Percentiles rank a stretch among this genome's conserved stretches.
phyloP scores from a whole-genome alignment of 768 basidiomycete genomes.

The Gloeopeniophorella convolvens region DNA sequence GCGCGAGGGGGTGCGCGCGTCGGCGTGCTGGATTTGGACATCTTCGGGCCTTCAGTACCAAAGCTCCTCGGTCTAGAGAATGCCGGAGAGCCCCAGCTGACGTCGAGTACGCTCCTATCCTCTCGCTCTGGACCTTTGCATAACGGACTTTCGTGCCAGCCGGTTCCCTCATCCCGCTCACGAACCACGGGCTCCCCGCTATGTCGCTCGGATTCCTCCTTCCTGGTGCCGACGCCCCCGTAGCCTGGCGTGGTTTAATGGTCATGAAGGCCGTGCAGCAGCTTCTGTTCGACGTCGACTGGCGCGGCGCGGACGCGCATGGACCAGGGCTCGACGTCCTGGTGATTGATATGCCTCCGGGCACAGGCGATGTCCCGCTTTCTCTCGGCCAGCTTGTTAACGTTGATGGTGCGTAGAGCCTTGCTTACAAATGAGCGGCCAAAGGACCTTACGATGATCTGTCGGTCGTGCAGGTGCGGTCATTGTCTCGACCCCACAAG shows the following conservation, averaged over 20 bases:
- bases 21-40: conserved; percentile 89
- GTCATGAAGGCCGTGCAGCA: conserved; percentile 98
- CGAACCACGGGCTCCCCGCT: conserved; percentile 83
- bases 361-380: conserved; percentile 93
- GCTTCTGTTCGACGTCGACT: conserved; percentile 92
- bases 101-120: conserved; percentile 43
- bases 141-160: conserved; percentile 28
- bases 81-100: conserved; percentile 71
- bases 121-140: background rate
- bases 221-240: conserved; percentile 64
- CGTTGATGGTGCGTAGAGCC: conserved; percentile 79
- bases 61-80: conserved; percentile 86
- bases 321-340: conserved; percentile 68
- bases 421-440: too few relatives aligned
- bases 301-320: conserved; percentile 41
- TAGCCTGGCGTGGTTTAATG: conserved; percentile 97
- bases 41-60: conserved; percentile 92
- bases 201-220: conserved; percentile 99
- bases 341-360: conserved; percentile 94
- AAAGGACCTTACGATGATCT: too few relatives aligned
- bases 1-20: conserved; percentile 44
- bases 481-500: conserved; percentile 93
- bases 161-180: conserved; percentile 74
- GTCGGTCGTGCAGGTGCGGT: conserved; percentile 58
- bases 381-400: conserved; percentile 82